Evolutionary conservation across 2,329 filamentous ascomycete species (phyloP).

Genomic region (Grosmannia huntii): DNA sequence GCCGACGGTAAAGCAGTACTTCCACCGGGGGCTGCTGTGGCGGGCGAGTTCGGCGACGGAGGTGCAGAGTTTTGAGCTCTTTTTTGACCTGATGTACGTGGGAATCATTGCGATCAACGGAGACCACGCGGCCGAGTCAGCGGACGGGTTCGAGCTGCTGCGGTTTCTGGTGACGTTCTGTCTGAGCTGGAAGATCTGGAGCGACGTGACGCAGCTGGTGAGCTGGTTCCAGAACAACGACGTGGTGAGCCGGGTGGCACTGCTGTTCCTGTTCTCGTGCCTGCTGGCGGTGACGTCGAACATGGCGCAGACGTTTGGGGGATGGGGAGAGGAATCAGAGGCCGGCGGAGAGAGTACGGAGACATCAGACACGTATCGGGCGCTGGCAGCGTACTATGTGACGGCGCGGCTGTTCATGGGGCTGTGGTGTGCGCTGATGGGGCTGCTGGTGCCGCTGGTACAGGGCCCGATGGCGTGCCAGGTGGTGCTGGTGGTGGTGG

Average conservation of each 20-base stretch:
- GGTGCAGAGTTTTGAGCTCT: conserved; percentile 51
- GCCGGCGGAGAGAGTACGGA: neutral
- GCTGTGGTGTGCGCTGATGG: conserved; percentile 32
- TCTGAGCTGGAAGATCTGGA: conserved; percentile 53
- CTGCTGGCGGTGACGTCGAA: conserved; percentile 51
- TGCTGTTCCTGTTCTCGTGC: conserved; percentile 48
- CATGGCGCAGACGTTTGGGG: conserved; percentile 42
- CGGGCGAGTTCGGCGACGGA: conserved; percentile 44
- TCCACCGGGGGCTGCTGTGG: conserved; percentile 53
- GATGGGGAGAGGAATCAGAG: conserved; percentile 2
- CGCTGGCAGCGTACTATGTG: conserved; percentile 48
- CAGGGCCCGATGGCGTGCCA: conserved; percentile 39
- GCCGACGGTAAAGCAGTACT: conserved; percentile 51
- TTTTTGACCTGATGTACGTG: conserved; percentile 50
- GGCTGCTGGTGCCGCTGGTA: conserved; percentile 42
- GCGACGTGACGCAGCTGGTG: conserved; percentile 41
- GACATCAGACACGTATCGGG: conserved; percentile 35
- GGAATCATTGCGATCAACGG: conserved; percentile 53
- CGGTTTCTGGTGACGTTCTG: conserved; percentile 49
- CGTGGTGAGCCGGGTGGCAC: conserved; percentile 41
- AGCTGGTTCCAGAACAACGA: conserved; percentile 53
- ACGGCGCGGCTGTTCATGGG: conserved; percentile 41
- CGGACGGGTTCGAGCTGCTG: conserved; percentile 41
- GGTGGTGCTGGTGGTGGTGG: conserved; percentile 29
- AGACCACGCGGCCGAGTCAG: conserved; percentile 43